phyloP scores from a whole-genome alignment of 768 basidiomycete species.

The Mycena albidolilacea region DNA sequence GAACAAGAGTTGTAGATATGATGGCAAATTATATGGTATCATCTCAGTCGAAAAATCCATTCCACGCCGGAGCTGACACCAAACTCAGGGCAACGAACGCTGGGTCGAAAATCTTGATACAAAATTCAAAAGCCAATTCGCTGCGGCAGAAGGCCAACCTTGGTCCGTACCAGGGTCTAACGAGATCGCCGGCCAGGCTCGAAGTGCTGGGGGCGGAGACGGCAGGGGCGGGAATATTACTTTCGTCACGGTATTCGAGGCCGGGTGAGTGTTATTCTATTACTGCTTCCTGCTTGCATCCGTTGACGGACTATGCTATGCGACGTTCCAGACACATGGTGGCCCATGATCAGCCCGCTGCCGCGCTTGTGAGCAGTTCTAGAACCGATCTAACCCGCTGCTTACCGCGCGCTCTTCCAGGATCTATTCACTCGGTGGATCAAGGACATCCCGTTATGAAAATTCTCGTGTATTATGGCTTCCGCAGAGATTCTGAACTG shows the following conservation, averaged over 20 bases:
- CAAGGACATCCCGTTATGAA: slow-evolving; percentile 26
- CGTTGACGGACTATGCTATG: not conserved
- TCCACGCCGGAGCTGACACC: slow-evolving; percentile 48
- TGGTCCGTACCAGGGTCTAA: slow-evolving; percentile 52
- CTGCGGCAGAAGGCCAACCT: slow-evolving; percentile 45
- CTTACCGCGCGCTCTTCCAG: slow-evolving; percentile 10
- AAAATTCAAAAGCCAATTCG: slow-evolving; percentile 56
- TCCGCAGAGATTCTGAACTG: not conserved
- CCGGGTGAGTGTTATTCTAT: slow-evolving; percentile 53
- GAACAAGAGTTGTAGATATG: slow-evolving; percentile 26
- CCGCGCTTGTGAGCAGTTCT: slow-evolving; percentile 50
- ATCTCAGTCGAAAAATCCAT: not conserved
- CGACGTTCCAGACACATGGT: slow-evolving; percentile 52
- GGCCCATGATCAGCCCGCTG: slow-evolving; percentile 65
- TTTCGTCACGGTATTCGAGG: slow-evolving; percentile 64
- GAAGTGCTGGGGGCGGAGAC: slow-evolving; percentile 51
- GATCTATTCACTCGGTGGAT: slow-evolving; percentile 36
- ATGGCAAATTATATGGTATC: slow-evolving; percentile 43
- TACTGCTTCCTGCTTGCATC: not conserved
- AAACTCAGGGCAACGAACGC: slow-evolving; percentile 54
- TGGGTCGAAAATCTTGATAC: slow-evolving; percentile 59
- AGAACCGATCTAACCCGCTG: not conserved
- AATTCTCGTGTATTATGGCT: not conserved
- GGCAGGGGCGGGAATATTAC: slow-evolving; percentile 61
- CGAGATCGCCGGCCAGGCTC: slow-evolving; percentile 58